These are phyloP conservation scores for Endocalyx cinctus DNA, from an alignment of 2,329 filamentous ascomycete genomes.

Conservation along the genomic window DNA sequence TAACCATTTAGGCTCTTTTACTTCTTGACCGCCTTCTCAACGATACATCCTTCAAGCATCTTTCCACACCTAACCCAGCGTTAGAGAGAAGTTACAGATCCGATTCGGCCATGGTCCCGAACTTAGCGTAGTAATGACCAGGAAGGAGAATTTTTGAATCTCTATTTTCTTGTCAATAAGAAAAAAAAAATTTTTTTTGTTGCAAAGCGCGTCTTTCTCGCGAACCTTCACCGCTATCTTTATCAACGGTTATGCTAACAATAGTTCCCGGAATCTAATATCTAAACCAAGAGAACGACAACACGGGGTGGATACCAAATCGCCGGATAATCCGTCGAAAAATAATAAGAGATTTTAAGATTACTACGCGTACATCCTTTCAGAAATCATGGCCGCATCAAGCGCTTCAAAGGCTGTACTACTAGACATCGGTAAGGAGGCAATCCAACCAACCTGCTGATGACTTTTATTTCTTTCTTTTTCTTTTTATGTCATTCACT, in stretches of 20 bases:
- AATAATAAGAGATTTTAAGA: no score
- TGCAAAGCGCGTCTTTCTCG: conserved; percentile 10
- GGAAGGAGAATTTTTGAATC: conserved; percentile 1
- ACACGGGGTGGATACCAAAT: no score
- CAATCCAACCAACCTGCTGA: conserved; percentile 10
- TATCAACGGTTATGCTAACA: conserved; percentile 14
- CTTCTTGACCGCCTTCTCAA: conserved; percentile 29
- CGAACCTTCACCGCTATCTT: conserved; percentile 20
- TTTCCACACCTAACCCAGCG: conserved; percentile 13
- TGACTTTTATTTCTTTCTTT: no score
- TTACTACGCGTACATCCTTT: no score
- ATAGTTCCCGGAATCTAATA: conserved; percentile 14
- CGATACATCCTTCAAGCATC: conserved; percentile 16
- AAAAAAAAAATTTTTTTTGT: conserved; percentile 8
- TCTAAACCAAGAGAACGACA: conserved; percentile 9
- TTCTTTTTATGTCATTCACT: no score
- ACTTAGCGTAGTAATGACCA: conserved; percentile 4
- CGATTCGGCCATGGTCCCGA: conserved; percentile 13
- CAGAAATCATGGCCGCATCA: conserved; percentile 31
- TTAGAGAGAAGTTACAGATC: conserved; percentile 7
- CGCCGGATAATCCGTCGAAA: no score
- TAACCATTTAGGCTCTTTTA: conserved; percentile 12
- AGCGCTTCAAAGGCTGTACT: conserved; percentile 42
- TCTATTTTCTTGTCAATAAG: no score
- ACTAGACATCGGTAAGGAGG: conserved; percentile 54